Evolutionary conservation across 2,329 filamentous ascomycete genomes (phyloP).

Genomic region (Lachnellula cervina): DNA sequence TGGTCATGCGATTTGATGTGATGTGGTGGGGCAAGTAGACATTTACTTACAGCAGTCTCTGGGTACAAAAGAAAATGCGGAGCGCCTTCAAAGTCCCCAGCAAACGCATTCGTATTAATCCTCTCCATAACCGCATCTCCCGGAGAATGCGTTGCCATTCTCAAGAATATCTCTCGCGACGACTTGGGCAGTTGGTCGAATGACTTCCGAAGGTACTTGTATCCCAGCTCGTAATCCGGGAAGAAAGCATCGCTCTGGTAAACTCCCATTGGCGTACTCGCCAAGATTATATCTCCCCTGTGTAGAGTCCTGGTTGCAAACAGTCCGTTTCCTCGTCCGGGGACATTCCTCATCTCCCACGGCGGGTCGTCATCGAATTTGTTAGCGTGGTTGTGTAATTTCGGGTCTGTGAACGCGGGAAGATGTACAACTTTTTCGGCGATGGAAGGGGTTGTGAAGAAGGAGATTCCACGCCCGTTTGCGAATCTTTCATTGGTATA

Average conservation of each 20-base stretch:
- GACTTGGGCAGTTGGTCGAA: slow-evolving; percentile 22
- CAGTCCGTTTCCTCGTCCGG: slow-evolving; percentile 25
- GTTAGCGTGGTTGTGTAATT: slow-evolving; percentile 17
- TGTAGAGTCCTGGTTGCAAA: slow-evolving; percentile 24
- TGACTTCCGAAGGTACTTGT: slow-evolving; percentile 22
- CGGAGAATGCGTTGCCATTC: slow-evolving; percentile 14
- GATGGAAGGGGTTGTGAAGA: slow-evolving; percentile 23
- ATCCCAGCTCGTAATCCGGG: slow-evolving; percentile 18
- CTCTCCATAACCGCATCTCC: slow-evolving; percentile 27
- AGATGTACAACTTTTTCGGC: slow-evolving; percentile 16
- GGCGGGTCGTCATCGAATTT: slow-evolving; percentile 17
- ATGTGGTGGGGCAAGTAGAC: too few relatives aligned
- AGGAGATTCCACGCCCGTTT: slow-evolving; percentile 25
- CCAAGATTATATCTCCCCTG: slow-evolving; percentile 25
- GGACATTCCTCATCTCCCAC: slow-evolving; percentile 22
- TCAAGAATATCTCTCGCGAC: slow-evolving; percentile 19
- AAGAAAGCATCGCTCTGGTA: slow-evolving; percentile 25
- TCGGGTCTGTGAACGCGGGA: slow-evolving; percentile 16
- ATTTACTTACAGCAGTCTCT: slow-evolving; percentile 24
- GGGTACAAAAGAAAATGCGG: slow-evolving; percentile 27
- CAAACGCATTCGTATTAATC: slow-evolving; percentile 28
- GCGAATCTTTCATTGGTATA: slow-evolving; percentile 26
- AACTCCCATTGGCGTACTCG: slow-evolving; percentile 22
- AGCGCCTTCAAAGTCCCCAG: slow-evolving; percentile 23
- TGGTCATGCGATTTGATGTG: too few relatives aligned